Conservation (phyloP, 805 yeast genomes). For the Candida koratica region DNA sequence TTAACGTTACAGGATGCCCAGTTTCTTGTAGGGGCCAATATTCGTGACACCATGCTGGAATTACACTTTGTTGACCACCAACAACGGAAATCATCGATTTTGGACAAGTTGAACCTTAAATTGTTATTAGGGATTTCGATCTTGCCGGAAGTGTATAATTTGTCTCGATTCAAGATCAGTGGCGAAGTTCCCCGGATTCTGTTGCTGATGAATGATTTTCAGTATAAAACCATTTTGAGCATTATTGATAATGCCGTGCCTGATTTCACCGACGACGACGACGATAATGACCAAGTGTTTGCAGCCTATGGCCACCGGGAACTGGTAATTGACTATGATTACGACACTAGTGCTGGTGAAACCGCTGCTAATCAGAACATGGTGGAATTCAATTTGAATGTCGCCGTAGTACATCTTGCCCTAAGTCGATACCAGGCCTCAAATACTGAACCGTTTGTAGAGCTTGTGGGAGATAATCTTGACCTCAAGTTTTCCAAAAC, state of each 20-base stretch:
- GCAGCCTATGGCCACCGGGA: constrained; percentile 23
- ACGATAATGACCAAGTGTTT: constrained; percentile 32
- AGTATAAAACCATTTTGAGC: constrained; percentile 83
- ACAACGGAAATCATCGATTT: constrained; percentile 53
- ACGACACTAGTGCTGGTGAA: constrained; percentile 12
- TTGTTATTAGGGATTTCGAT: constrained; percentile 79
- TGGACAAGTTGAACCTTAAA: constrained; percentile 73
- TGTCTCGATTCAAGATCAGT: constrained; percentile 68
- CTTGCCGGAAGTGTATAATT: constrained; percentile 69
- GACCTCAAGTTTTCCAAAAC: constrained; percentile 58
- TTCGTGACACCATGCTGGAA: constrained; percentile 72
- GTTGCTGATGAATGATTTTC: constrained; percentile 78
- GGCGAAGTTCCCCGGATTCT: constrained; percentile 73
- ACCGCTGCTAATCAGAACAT: constrained; percentile 47
- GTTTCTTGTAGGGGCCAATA: constrained; percentile 77
- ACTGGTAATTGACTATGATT: constrained; percentile 20
- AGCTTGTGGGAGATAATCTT: constrained; percentile 65
- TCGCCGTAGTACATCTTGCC: constrained; percentile 59
- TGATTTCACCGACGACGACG: constrained; percentile 29
- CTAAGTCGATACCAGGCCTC: constrained; percentile 66
- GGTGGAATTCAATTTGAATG: constrained; percentile 69
- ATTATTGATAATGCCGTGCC: constrained; percentile 71
- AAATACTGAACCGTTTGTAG: constrained; percentile 62
- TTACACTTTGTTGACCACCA: constrained; percentile 43
- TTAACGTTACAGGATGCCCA: constrained; percentile 81